Evolutionary conservation across 2,329 filamentous ascomycete genomes (phyloP).

Genomic region (Claviceps quebecensis): DNA sequence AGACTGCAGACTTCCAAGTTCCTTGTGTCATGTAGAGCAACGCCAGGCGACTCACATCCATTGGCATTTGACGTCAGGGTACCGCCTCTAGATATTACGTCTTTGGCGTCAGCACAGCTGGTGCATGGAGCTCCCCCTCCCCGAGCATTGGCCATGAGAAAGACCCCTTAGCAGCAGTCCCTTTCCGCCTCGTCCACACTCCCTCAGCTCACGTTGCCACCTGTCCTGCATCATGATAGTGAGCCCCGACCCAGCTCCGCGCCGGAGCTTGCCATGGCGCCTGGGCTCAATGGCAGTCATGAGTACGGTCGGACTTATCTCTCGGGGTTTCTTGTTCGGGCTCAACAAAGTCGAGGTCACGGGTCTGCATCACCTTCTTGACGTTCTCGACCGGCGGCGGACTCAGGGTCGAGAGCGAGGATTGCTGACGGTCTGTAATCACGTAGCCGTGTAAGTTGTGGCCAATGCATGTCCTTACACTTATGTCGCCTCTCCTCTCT

Average conservation of each 20-base stretch:
- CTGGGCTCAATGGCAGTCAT: slow-evolving; percentile 60
- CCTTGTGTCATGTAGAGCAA: too few species aligned
- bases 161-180: not conserved
- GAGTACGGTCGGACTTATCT: slow-evolving; percentile 56
- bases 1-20: not conserved
- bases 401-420: slow-evolving; percentile 55
- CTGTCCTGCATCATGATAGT: slow-evolving; percentile 8
- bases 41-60: too few species aligned
- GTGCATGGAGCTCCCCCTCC: not conserved
- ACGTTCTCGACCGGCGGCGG: slow-evolving; percentile 58
- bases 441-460: slow-evolving; percentile 23
- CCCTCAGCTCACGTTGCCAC: not conserved
- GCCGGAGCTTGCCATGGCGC: slow-evolving; percentile 52
- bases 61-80: too few species aligned
- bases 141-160: not conserved
- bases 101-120: not conserved
- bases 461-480: not conserved
- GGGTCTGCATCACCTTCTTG: slow-evolving; percentile 62
- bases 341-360: slow-evolving; percentile 63
- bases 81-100: not conserved
- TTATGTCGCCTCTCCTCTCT: not conserved
- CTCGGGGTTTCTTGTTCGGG: slow-evolving; percentile 59
- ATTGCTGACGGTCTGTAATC: slow-evolving; percentile 55
- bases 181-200: not conserved
- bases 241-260: slow-evolving; percentile 23